Percentiles rank a stretch among this genome's conserved stretches.
Conservation (phyloP, 2,329 filamentous ascomycete genomes). For the Aspergillus sp. region DNA sequence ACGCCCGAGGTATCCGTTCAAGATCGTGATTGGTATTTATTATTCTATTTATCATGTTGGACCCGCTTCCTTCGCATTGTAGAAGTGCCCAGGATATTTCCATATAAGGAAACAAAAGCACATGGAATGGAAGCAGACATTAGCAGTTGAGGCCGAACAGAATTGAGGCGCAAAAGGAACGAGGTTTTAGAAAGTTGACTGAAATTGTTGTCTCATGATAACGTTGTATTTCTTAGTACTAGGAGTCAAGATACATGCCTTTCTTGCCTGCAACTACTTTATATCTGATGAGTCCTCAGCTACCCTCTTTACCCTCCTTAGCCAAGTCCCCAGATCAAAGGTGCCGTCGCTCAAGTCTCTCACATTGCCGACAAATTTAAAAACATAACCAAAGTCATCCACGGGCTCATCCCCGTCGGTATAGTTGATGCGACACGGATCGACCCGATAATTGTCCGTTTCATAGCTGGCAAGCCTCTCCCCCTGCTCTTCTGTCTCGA, state of each 20-base stretch:
- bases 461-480: constrained; percentile 16
- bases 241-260: background rate
- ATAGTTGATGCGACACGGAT: constrained; percentile 10
- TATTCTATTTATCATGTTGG: no score
- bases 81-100: no score
- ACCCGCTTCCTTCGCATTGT: no score
- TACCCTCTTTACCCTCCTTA: constrained; percentile 8
- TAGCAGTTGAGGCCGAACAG: no score
- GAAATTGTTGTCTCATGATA: background rate
- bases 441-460: constrained; percentile 10
- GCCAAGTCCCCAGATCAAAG: constrained; percentile 13
- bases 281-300: constrained; percentile 1
- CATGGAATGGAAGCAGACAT: no score
- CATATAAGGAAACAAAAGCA: no score
- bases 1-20: no score
- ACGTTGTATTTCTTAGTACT: background rate
- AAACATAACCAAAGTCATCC: constrained; percentile 8
- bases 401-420: constrained; percentile 8
- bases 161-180: no score
- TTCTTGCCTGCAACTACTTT: constrained; percentile 1
- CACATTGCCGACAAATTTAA: constrained; percentile 12
- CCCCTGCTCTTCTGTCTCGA: constrained; percentile 11
- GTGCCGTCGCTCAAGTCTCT: constrained; percentile 11
- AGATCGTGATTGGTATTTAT: no score
- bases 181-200: background rate